Percentiles rank a stretch among this genome's conserved stretches.
These are phyloP conservation scores for Fabrea salina DNA, from an alignment of 169 alveolate genomes.

Conservation along the genomic window DNA sequence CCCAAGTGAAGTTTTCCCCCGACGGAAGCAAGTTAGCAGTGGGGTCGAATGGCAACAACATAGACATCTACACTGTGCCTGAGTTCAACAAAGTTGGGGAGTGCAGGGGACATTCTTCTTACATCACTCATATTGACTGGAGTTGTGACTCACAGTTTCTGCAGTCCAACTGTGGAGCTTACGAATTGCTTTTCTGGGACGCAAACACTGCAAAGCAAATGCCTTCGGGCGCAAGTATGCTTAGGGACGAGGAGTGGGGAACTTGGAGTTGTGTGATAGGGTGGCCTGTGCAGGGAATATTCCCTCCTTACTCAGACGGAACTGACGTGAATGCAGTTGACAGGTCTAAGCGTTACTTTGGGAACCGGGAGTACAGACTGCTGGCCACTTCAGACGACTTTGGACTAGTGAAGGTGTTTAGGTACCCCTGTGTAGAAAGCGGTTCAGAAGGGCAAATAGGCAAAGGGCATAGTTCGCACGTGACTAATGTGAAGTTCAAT, in stretches of 20 bases:
- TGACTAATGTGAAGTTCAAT: slow-evolving; percentile 71
- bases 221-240: slow-evolving; percentile 62
- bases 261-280: slow-evolving; percentile 80
- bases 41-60: slow-evolving; percentile 68
- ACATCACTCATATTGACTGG: slow-evolving; percentile 78
- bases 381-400: slow-evolving; percentile 77
- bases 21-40: slow-evolving; percentile 61
- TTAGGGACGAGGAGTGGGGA: slow-evolving; percentile 75
- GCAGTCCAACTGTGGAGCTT: slow-evolving; percentile 72
- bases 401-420: slow-evolving; percentile 68
- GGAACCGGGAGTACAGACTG: slow-evolving; percentile 51
- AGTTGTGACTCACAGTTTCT: slow-evolving; percentile 58
- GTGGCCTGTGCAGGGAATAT: slow-evolving; percentile 80
- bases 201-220: slow-evolving; percentile 66
- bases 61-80: slow-evolving; percentile 53
- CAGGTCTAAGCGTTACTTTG: slow-evolving; percentile 49
- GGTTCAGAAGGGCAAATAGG: slow-evolving; percentile 51
- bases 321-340: slow-evolving; percentile 66
- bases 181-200: slow-evolving; percentile 67
- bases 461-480: slow-evolving; percentile 56
- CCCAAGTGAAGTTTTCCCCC: slow-evolving; percentile 70
- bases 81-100: slow-evolving; percentile 50
- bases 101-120: slow-evolving; percentile 58
- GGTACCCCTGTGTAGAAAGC: slow-evolving; percentile 79
- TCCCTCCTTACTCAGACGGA: slow-evolving; percentile 62